Base-by-base conservation (phyloP, 31 red algal species). In the Odonthalia washingtoniensis region DNA sequence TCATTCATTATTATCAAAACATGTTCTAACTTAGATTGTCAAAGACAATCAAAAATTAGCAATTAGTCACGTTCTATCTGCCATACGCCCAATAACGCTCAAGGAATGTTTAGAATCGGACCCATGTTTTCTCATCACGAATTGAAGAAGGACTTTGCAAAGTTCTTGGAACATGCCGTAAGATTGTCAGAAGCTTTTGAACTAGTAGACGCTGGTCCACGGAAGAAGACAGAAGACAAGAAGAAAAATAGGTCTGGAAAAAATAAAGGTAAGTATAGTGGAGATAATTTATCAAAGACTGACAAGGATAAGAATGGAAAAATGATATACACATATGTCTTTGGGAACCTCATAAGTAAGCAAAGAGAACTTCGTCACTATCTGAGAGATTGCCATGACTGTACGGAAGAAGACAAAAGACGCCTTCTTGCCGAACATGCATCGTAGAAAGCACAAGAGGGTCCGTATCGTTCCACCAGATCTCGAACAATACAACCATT, bases 101-200 rank as follows among this genome's bases (percentile, higher is more conserved):
- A 38, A 44, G 3, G 30, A 46, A 41, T 40, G 35, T 17, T 31
- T 81, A 33, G 78, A 81, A 65, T 65, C 33, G 1, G 53, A 81
- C 60, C 46, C 65, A 17, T 36, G 39, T 1, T 81, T n/a, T n/a
- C n/a, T n/a, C n/a, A n/a, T n/a, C n/a, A n/a, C n/a, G n/a, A n/a
- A n/a, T n/a, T n/a, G n/a, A 82, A 82, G 61, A 44, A 38, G 1
- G 39, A 82, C 31, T 82, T 69, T 41, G n/a, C 5, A 30, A 61
- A 39, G 0, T 82, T 82, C 62, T 42, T 82, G 17, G 31, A 82
- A 12, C 60, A 82, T 28, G 60, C 61, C 1, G 40, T 82, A 32
- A 40, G 66, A 24, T 1, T 82, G n/a, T 62, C 78, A 24, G 35
- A 81, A 42, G 78, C 78, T 42, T 81, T 81, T 45, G 53, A 84